Evolutionary conservation across 2,329 filamentous ascomycete species (phyloP), one percentile per base, ranked within the genome.

Genomic region (Boeremia exigua): DNA sequence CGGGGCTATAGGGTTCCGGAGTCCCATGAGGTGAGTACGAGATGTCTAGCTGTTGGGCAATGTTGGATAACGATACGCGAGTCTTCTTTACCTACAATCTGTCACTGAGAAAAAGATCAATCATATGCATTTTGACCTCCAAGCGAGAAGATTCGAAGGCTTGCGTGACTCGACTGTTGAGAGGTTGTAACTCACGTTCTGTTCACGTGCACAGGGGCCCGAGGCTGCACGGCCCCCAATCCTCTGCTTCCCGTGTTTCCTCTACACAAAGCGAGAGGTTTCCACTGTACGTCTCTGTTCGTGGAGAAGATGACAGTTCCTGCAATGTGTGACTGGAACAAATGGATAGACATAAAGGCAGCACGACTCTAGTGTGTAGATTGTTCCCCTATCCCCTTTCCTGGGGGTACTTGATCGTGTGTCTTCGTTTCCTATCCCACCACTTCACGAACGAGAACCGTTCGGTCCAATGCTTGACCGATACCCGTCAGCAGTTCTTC

Each of bases 1-100:
- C 67, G 72, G 72, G 7, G 64, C 70, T 32, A 68, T 73, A 39
- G 71, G 70, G n/a, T 75, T 75, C 51, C 66, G 72, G 45, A 74
- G 71, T 56, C 72, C 72, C 17, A 66, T 73, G 65, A 62, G 65
- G 19, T 66, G 48, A 52, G 14, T 17, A 7, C 11, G 28, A 39
- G 17, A 12, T 5, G 36, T 38, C 23, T 15, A 6, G n/a, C 7
- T 27, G 19, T 30, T 32, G 39, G 33, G 29, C 30, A 10, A 25
- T 46, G 30, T 48, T 56, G 47, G 25, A 47, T 55, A 42, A 23
- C 2, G 17, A 55, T 30, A 45, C 8, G 34, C 19, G 28, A 36
- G 19, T 12, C 10, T 23, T 11, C 40, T 32, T 27, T 37, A 4
- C 17, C 17, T 12, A 37, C 7, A 8, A 37, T 19, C 17, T 37